Conservation (phyloP, 1,139 yeast species). For the Pichia sp. region DNA sequence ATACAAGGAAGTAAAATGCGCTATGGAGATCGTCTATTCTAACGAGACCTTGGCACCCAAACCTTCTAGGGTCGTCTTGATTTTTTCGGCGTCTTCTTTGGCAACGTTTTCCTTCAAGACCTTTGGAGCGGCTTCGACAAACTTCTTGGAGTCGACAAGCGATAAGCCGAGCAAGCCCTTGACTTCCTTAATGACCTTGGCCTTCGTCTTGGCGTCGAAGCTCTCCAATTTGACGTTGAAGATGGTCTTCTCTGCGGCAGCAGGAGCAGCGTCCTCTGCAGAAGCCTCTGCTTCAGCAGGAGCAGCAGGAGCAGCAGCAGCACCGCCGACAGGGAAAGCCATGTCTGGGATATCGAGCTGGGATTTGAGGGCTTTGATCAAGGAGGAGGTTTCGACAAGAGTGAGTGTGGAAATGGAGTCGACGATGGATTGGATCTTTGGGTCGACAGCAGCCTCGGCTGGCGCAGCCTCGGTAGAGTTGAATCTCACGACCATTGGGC, state of each 20-base stretch:
- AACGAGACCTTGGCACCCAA: conserved; percentile 89
- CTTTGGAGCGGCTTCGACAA: conserved; percentile 97
- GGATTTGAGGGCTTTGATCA: conserved; percentile 78
- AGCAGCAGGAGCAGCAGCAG: conserved; percentile 50
- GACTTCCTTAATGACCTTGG: conserved; percentile 96
- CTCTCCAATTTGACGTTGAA: conserved; percentile 89
- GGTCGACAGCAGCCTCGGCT: conserved; percentile 57
- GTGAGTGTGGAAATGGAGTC: conserved; percentile 87
- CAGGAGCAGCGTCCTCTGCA: conserved; percentile 67
- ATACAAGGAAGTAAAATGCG: conserved; percentile 10
- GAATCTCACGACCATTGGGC: conserved; percentile 11
- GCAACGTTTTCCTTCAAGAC: conserved; percentile 79
- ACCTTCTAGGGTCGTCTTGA: conserved; percentile 87
- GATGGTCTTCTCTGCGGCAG: conserved; percentile 86
- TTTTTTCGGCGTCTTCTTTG: conserved; percentile 88
- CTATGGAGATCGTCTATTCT: conserved; percentile 48
- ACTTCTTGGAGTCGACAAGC: conserved; percentile 93
- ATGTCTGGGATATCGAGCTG: conserved; percentile 91
- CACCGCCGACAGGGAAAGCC: conserved; percentile 55
- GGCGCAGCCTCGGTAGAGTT: conserved; percentile 43
- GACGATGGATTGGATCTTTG: conserved; percentile 83
- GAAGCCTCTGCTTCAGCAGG: conserved; percentile 52
- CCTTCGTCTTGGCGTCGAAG: conserved; percentile 92
- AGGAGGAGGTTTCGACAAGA: conserved; percentile 80
- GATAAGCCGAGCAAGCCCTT: conserved; percentile 88